phyloP scores from a whole-genome alignment of 345 rosid genomes.

The Lumnitzera littorea region DNA sequence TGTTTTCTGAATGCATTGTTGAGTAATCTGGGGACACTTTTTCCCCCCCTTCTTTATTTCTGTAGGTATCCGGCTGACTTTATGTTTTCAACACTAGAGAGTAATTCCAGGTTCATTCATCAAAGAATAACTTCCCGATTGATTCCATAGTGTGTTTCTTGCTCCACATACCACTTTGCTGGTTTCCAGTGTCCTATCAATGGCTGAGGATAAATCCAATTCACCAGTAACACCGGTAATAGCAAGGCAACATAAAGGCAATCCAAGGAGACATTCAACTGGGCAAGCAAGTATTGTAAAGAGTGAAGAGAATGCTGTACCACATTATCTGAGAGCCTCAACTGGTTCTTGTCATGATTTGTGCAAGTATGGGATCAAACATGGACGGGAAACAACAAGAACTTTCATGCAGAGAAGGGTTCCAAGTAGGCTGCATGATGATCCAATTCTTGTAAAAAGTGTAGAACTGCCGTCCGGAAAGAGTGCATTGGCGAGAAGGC shows the following conservation, averaged over 20 bases:
- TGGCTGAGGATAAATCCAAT: not conserved
- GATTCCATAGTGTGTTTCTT: too few species aligned
- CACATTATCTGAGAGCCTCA: conserved; percentile 64
- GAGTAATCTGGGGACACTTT: too few species aligned
- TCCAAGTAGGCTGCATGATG: conserved; percentile 23
- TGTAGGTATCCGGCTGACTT: too few species aligned
- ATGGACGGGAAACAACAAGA: conserved; percentile 37
- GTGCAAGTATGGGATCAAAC: conserved; percentile 66
- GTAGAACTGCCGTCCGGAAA: conserved; percentile 26
- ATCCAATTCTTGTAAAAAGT: conserved; percentile 18
- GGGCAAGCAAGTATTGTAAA: conserved; percentile 28
- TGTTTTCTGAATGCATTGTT: too few species aligned
- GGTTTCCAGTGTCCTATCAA: too few species aligned
- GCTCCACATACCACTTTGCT: too few species aligned
- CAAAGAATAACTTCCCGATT: too few species aligned
- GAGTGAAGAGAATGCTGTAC: conserved; percentile 34
- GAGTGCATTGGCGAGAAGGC: conserved; percentile 20
- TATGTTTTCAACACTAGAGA: too few species aligned
- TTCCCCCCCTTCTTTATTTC: too few species aligned
- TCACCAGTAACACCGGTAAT: conserved; percentile 24
- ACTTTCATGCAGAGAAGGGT: conserved; percentile 29
- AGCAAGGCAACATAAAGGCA: conserved; percentile 17
- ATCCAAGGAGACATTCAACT: conserved; percentile 34
- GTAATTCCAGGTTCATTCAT: too few species aligned
- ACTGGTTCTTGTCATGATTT: conserved; percentile 81